These are phyloP conservation scores for Teunomyces gatunensis DNA, from an alignment of 805 yeast species.

Conservation along the genomic window DNA sequence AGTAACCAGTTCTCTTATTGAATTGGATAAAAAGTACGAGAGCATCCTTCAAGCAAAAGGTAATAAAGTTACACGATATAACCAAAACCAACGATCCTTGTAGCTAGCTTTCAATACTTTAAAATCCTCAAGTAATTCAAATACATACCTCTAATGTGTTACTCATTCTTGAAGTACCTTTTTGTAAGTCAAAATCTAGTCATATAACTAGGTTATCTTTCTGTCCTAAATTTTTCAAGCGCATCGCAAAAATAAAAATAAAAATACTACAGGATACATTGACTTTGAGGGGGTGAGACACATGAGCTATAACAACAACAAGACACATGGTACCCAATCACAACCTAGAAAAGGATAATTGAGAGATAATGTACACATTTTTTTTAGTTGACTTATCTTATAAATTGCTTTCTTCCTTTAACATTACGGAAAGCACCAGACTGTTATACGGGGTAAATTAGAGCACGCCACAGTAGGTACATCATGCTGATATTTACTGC, in stretches of 20 bases:
- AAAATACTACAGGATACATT: not conserved
- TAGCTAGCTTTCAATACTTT: not conserved
- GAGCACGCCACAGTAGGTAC: not conserved
- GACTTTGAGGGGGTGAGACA: not conserved
- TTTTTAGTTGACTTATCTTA: too few relatives aligned
- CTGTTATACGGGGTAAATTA: not conserved
- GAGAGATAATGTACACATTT: too few relatives aligned
- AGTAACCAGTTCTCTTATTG: slow-evolving; percentile 11
- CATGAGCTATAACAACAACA: too few relatives aligned
- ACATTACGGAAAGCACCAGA: too few relatives aligned
- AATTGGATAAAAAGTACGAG: not conserved
- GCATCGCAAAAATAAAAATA: slow-evolving; percentile 3
- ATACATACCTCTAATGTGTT: slow-evolving; percentile 59
- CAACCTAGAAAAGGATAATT: too few relatives aligned
- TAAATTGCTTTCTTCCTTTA: too few relatives aligned
- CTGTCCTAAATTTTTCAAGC: slow-evolving; percentile 1
- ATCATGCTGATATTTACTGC: slow-evolving; percentile 1
- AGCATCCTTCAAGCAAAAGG: too few relatives aligned
- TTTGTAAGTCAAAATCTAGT: not conserved
- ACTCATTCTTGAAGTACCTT: slow-evolving; percentile 35
- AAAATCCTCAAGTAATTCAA: not conserved
- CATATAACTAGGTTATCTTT: slow-evolving; percentile 1
- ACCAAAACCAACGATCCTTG: not conserved
- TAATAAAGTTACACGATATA: too few relatives aligned
- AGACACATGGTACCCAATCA: too few relatives aligned